These are phyloP conservation scores for Penicillium maclennaniae DNA, from an alignment of 495 filamentous ascomycete genomes.

Conservation along the genomic window DNA sequence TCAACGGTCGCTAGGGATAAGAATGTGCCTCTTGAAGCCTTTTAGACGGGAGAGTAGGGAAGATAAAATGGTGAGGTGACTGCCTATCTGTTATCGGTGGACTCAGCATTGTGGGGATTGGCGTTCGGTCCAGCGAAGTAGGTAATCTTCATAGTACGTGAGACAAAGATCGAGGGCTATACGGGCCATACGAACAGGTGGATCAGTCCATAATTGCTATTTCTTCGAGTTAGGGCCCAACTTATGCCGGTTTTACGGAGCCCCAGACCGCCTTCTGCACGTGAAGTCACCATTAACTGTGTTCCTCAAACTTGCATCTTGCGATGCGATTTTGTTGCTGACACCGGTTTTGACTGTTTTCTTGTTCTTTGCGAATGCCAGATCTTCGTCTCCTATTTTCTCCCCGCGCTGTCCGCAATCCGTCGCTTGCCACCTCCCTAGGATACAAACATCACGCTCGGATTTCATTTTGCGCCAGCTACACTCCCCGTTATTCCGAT, in stretches of 20 bases:
- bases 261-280: slow-evolving; percentile 31
- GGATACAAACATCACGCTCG: background rate
- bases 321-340: slow-evolving; percentile 8
- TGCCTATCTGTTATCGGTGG: slow-evolving; percentile 13
- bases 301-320: slow-evolving; percentile 4
- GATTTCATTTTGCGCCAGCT: background rate
- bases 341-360: slow-evolving; percentile 5
- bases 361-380: slow-evolving; percentile 19
- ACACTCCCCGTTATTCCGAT: background rate
- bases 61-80: slow-evolving; percentile 1
- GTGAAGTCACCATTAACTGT: slow-evolving; percentile 20
- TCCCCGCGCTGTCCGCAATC: background rate
- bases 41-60: background rate
- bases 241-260: background rate
- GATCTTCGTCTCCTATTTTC: slow-evolving; percentile 3
- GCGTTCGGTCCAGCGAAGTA: background rate
- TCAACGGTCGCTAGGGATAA: too few species aligned
- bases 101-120: slow-evolving; percentile 3
- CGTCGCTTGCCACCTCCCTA: slow-evolving; percentile 3
- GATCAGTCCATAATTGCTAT: background rate
- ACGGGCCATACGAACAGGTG: background rate
- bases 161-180: background rate
- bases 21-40: background rate
- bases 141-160: background rate
- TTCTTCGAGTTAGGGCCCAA: background rate